A percentile compares a stretch with the other conserved stretches of the same genome.
phyloP scores from a whole-genome alignment of 257 asterid species.

The Solanum pennellii region DNA sequence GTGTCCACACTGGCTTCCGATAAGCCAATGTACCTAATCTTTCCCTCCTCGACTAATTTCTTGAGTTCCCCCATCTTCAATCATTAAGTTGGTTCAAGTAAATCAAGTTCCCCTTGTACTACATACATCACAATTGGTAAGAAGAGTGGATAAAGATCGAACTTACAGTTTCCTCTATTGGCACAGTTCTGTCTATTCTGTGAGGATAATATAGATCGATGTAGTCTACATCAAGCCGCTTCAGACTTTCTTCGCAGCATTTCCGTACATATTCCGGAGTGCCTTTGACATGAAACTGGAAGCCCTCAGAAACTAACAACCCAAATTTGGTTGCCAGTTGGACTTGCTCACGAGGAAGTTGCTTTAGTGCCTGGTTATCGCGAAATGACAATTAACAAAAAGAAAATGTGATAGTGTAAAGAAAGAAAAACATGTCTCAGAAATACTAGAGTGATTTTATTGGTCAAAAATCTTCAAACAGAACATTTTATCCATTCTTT shows the following conservation, averaged over 20 bases:
- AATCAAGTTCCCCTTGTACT: background rate
- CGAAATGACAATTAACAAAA: background rate
- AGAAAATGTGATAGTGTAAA: background rate
- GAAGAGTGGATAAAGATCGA: background rate
- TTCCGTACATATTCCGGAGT: slow-evolving; percentile 29
- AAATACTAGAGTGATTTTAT: background rate
- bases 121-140: background rate
- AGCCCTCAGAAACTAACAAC: background rate
- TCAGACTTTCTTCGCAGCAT: slow-evolving; percentile 43
- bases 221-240: slow-evolving; percentile 37
- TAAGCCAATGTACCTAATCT: slow-evolving; percentile 38
- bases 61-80: slow-evolving; percentile 37
- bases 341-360: slow-evolving; percentile 21
- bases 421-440: background rate
- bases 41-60: slow-evolving; percentile 48
- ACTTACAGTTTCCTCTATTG: slow-evolving; percentile 48
- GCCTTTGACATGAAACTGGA: background rate
- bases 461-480: background rate
- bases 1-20: slow-evolving; percentile 47
- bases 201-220: slow-evolving; percentile 52
- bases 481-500: background rate
- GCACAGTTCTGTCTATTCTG: slow-evolving; percentile 29
- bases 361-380: slow-evolving; percentile 21
- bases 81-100: background rate
- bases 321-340: slow-evolving; percentile 32